Conservation (phyloP, 495 filamentous ascomycete species). For the Tuber calosporum region DNA sequence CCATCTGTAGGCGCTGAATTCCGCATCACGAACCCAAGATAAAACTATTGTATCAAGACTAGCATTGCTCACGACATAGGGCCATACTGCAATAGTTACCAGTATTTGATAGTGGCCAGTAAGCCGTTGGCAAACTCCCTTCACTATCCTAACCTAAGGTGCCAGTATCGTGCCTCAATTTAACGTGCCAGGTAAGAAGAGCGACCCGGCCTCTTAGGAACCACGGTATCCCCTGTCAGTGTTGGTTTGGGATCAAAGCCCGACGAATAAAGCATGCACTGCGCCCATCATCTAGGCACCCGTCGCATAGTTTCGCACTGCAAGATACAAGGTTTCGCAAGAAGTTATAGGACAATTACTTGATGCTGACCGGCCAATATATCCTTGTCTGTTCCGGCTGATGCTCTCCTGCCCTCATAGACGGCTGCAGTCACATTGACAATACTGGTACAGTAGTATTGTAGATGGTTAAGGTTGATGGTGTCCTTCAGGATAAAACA, state of each 20-base stretch:
- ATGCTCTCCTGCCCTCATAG: too few species aligned
- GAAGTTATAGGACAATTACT: too few species aligned
- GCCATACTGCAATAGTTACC: neutral
- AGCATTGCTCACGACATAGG: neutral
- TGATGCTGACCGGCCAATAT: too few species aligned
- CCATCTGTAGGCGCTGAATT: neutral
- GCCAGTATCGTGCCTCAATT: too few species aligned
- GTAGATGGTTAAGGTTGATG: neutral
- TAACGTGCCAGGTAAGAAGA: neutral
- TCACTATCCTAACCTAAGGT: too few species aligned
- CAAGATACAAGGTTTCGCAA: too few species aligned
- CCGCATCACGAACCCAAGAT: neutral
- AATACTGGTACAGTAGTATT: too few species aligned
- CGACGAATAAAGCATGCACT: neutral
- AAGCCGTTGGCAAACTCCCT: neutral
- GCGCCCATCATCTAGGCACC: neutral
- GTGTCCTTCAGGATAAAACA: neutral
- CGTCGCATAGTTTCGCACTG: neutral
- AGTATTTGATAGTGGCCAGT: neutral
- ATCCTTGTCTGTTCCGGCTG: too few species aligned
- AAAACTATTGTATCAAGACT: neutral
- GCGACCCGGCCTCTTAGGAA: neutral
- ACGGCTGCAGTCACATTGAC: neutral
- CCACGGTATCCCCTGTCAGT: too few species aligned
- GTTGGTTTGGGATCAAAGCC: neutral